phyloP scores from a whole-genome alignment of 2,329 filamentous ascomycete genomes.

The Trichophyton benhamiae region DNA sequence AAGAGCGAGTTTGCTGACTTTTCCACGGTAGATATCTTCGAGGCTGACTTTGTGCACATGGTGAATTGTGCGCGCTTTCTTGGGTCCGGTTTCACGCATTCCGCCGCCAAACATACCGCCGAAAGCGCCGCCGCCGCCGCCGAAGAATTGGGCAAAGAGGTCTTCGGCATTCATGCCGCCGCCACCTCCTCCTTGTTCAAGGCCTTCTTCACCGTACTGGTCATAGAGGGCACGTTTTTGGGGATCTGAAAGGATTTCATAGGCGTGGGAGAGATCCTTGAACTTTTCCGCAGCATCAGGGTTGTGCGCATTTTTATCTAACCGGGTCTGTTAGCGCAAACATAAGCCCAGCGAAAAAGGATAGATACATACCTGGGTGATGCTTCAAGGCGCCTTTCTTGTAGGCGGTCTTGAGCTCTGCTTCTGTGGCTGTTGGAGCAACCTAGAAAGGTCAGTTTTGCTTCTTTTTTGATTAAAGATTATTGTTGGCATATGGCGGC shows the following conservation, averaged over 20 bases:
- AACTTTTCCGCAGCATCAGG: slow-evolving; percentile 92
- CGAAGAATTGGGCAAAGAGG: slow-evolving; percentile 92
- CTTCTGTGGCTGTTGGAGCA: slow-evolving; percentile 63
- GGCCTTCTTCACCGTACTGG: slow-evolving; percentile 91
- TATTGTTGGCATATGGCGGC: slow-evolving; percentile 11
- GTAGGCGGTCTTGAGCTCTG: slow-evolving; percentile 88
- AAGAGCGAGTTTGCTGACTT: slow-evolving; percentile 91
- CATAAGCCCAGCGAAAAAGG: background rate
- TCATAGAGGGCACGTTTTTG: slow-evolving; percentile 91
- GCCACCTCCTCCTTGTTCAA: slow-evolving; percentile 70
- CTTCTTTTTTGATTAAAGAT: background rate
- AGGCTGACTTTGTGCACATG: slow-evolving; percentile 97
- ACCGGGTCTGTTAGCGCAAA: slow-evolving; percentile 4
- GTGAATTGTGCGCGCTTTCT: slow-evolving; percentile 89
- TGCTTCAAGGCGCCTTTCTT: slow-evolving; percentile 81
- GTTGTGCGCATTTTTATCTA: slow-evolving; percentile 95
- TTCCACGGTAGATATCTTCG: slow-evolving; percentile 95
- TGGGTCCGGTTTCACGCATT: slow-evolving; percentile 68
- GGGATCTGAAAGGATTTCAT: slow-evolving; percentile 83
- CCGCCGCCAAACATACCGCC: slow-evolving; percentile 67
- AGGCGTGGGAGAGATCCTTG: slow-evolving; percentile 92
- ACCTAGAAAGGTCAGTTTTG: slow-evolving; percentile 44
- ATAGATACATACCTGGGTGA: slow-evolving; percentile 64
- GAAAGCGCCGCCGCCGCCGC: slow-evolving; percentile 55
- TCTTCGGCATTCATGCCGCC: slow-evolving; percentile 92